Conservation (phyloP, 2,329 filamentous ascomycete species). For the Cladosporium velox region DNA sequence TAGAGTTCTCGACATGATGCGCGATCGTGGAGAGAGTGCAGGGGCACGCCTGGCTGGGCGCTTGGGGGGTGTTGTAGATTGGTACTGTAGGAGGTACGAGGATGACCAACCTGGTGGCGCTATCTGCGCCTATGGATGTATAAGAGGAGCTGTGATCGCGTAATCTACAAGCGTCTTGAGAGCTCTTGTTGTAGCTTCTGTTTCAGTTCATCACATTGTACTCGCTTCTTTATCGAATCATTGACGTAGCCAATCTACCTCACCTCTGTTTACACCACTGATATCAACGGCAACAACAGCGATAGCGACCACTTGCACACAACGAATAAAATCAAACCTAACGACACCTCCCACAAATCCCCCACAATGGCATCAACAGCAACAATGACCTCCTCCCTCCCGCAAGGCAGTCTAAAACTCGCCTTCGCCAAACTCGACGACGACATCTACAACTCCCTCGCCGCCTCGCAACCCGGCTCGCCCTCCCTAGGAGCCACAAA, state of each 20-base stretch:
- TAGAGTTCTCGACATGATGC: slow-evolving; percentile 7
- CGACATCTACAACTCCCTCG: slow-evolving; percentile 13
- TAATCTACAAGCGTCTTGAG: background rate
- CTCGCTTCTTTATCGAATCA: background rate
- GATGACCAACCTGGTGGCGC: slow-evolving; percentile 11
- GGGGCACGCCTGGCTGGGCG: slow-evolving; percentile 8
- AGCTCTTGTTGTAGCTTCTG: slow-evolving; percentile 1
- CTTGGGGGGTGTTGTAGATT: background rate
- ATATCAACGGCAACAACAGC: background rate
- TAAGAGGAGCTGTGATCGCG: slow-evolving; percentile 8
- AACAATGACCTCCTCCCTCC: slow-evolving; percentile 13
- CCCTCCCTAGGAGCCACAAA: slow-evolving; percentile 1
- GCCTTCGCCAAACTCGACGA: slow-evolving; percentile 18
- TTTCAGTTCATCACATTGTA: background rate
- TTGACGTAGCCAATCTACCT: background rate
- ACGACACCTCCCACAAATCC: background rate
- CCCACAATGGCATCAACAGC: slow-evolving; percentile 14
- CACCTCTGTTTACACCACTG: background rate
- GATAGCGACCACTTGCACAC: background rate
- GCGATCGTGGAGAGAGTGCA: background rate
- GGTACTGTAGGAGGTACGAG: background rate
- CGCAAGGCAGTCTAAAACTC: slow-evolving; percentile 12
- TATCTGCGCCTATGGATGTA: background rate
- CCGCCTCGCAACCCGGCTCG: slow-evolving; percentile 15
- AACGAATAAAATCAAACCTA: background rate